phyloP scores from a whole-genome alignment of 2,329 filamentous ascomycete species.

The Diaporthe citrichinensis region DNA sequence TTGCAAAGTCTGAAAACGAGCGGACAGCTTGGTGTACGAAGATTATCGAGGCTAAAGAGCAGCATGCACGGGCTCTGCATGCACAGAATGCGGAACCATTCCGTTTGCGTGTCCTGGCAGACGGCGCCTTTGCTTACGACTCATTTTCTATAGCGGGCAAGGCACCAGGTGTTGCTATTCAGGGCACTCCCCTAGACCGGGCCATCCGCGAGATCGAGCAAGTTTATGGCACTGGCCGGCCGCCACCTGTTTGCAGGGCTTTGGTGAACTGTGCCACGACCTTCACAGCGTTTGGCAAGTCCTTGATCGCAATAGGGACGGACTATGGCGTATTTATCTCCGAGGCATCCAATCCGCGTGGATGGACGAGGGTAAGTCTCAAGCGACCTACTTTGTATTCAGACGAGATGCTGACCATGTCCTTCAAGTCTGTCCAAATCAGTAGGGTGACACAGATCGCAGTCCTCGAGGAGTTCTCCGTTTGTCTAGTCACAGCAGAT shows the following conservation, averaged over 20 bases:
- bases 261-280: conserved; percentile 93
- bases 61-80: conserved; percentile 88
- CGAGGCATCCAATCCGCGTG: conserved; percentile 88
- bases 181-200: conserved; percentile 90
- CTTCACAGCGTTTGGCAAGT: conserved; percentile 86
- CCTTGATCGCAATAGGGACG: conserved; percentile 93
- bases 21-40: conserved; percentile 92
- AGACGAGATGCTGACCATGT: conserved; percentile 43
- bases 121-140: conserved; percentile 91
- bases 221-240: conserved; percentile 78
- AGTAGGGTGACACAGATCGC: conserved; percentile 90
- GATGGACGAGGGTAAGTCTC: conserved; percentile 84
- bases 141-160: conserved; percentile 70
- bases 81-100: conserved; percentile 97
- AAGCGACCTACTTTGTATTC: conserved; percentile 5
- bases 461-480: conserved; percentile 94
- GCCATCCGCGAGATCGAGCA: conserved; percentile 91
- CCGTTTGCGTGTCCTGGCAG: conserved; percentile 89
- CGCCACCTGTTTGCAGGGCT: conserved; percentile 84
- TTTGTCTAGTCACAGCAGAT: conserved; percentile 92
- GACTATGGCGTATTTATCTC: conserved; percentile 95
- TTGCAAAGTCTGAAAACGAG: conserved; percentile 81
- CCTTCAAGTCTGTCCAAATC: conserved; percentile 78
- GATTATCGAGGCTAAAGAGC: conserved; percentile 94
- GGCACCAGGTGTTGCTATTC: conserved; percentile 79